Evolutionary conservation across 2,329 filamentous ascomycete species (phyloP), one percentile per base, ranked within the genome.

Genomic region (Fonsecaea monophora): DNA sequence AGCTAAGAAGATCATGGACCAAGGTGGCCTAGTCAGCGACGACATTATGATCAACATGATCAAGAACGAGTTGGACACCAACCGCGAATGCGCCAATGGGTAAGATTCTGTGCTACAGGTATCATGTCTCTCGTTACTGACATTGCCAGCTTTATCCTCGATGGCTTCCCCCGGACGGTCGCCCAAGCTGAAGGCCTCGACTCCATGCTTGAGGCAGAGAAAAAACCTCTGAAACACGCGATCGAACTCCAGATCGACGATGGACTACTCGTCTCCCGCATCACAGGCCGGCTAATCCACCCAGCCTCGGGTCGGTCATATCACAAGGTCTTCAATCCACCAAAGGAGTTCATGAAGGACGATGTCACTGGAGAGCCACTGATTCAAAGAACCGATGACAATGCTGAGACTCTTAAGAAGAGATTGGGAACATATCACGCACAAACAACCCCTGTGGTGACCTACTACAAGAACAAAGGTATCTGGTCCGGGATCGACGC

Each of bases 41-140:
- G 94, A 98, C 79, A 99, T 99, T 78, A 94, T 99, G 87, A 92
- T 99, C 81, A 93, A 94, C 82, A 99, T 99, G 95, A 99, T 99
- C 85, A 94, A 95, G 88, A 91, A 90, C 79, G 94, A 99, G 86
- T 87, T 99, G 60, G 91, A 96, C 77, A 90, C 86, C 82, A 99
- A 99, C 85, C 82, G 87, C 77, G 94, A 99, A 84, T 99, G 95
- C 88, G 92, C 92, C 84, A 94, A 94, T 82, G 95, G 95, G 94
- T 97, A 86, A 74, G 87, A 45, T 10, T 40, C 15, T 38, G 25
- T 12, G 12, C 34, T 18, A 37, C 35, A 40, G 6, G 3, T 35
- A 37, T 3, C 10, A 12, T 30, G 21, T 5, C 37, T n/a, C 1
- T 32, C 30, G 13, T 35, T 59, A 61, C 65, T 70, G 53, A 73